Percentiles rank a stretch among this genome's conserved stretches.
phyloP scores from a whole-genome alignment of 2,329 filamentous ascomycete species.

The Penicillium sp. region DNA sequence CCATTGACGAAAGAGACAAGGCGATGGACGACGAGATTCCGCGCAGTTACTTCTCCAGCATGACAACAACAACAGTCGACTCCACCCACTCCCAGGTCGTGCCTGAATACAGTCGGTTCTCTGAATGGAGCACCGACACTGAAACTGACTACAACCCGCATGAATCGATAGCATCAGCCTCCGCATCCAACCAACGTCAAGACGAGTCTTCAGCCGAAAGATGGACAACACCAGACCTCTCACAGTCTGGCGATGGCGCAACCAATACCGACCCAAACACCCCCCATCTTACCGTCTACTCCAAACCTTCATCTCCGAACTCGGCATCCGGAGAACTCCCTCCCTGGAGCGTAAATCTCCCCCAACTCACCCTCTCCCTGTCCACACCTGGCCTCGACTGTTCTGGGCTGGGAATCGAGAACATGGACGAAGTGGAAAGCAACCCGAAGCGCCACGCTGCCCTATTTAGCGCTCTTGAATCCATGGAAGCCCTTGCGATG shows the following conservation, averaged over 20 bases:
- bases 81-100: conserved; percentile 31
- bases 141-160: conserved; percentile 34
- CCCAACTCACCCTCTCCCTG: conserved; percentile 27
- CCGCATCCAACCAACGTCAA: conserved; percentile 30
- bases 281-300: conserved; percentile 34
- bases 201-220: conserved; percentile 23
- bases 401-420: conserved; percentile 35
- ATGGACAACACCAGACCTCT: conserved; percentile 25
- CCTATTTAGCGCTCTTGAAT: conserved; percentile 33
- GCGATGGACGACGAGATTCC: conserved; percentile 34
- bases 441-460: conserved; percentile 40
- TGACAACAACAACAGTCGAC: conserved; percentile 30
- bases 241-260: conserved; percentile 20
- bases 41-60: conserved; percentile 45
- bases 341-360: conserved; percentile 24
- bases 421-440: conserved; percentile 32
- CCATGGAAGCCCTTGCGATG: conserved; percentile 29
- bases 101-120: conserved; percentile 38
- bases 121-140: conserved; percentile 42
- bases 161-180: conserved; percentile 38
- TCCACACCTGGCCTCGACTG: conserved; percentile 29
- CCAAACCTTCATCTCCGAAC: conserved; percentile 30
- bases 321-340: conserved; percentile 29
- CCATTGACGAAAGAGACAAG: conserved; percentile 34
- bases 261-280: conserved; percentile 38